Percentiles rank a stretch among this genome's conserved stretches.
These are phyloP conservation scores for Patellifolia procumbens DNA, from an alignment of 179 eudicot species.

Conservation along the genomic window DNA sequence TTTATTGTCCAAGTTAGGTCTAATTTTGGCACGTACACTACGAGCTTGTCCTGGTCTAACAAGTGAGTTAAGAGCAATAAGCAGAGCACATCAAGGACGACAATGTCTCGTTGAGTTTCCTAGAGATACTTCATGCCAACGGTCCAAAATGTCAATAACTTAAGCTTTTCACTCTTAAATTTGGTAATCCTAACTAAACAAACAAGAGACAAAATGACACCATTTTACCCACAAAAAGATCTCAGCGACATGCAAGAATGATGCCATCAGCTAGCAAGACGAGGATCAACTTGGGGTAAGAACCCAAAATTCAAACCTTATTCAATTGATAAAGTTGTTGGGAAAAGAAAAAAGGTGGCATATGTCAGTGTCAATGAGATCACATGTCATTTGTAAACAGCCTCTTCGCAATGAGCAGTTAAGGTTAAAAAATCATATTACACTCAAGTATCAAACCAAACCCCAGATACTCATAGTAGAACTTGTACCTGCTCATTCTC, in stretches of 20 bases:
- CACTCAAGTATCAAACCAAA: not conserved
- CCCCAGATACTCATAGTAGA: not conserved
- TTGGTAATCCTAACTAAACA: not conserved
- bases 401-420: not conserved
- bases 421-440: not conserved
- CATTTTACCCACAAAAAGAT: not conserved
- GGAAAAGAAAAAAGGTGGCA: not conserved
- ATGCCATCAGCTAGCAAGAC: not conserved
- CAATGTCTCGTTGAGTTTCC: not conserved
- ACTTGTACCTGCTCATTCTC: conserved; percentile 40
- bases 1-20: too few species aligned
- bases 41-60: too few species aligned
- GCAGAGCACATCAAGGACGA: not conserved
- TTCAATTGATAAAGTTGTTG: not conserved
- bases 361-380: not conserved
- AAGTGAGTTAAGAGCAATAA: not conserved
- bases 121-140: not conserved
- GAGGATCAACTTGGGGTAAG: not conserved
- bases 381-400: not conserved
- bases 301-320: not conserved
- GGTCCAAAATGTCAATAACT: not conserved
- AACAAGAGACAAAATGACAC: not conserved
- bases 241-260: not conserved
- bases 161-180: not conserved
- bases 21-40: too few species aligned